phyloP scores from a whole-genome alignment of 2,329 filamentous ascomycete species.

The Podosphaera fusca region DNA sequence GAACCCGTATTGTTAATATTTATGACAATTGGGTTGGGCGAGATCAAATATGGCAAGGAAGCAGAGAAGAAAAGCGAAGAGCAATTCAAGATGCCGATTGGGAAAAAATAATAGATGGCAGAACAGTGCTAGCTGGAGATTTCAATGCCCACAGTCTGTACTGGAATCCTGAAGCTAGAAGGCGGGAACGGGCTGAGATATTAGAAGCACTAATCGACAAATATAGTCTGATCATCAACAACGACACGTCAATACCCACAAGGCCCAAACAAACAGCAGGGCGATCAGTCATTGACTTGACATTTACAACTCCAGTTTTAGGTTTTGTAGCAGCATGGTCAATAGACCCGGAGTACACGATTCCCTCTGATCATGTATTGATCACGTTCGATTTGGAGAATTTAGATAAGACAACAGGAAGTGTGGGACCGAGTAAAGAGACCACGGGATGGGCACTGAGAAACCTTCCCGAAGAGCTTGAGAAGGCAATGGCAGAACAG shows the following conservation, averaged over 20 bases:
- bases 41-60: neutral
- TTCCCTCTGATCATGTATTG: neutral
- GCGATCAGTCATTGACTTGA: neutral
- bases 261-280: neutral
- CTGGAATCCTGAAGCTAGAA: neutral
- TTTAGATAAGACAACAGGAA: neutral
- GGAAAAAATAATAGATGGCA: neutral
- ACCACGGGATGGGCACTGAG: neutral
- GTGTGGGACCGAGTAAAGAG: neutral
- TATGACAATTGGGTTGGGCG: neutral
- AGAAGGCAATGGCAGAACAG: neutral
- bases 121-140: neutral
- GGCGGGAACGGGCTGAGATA: neutral
- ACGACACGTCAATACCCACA: neutral
- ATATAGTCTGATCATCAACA: neutral
- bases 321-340: neutral
- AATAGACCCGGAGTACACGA: neutral
- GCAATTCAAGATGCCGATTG: neutral
- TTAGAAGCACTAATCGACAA: neutral
- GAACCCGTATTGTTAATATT: neutral
- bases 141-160: neutral
- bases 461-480: neutral
- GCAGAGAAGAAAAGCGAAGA: neutral
- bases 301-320: neutral
- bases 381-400: neutral